These are phyloP conservation scores for Aureobasidium zeae DNA, from an alignment of 2,329 filamentous ascomycete genomes.

Conservation along the genomic window DNA sequence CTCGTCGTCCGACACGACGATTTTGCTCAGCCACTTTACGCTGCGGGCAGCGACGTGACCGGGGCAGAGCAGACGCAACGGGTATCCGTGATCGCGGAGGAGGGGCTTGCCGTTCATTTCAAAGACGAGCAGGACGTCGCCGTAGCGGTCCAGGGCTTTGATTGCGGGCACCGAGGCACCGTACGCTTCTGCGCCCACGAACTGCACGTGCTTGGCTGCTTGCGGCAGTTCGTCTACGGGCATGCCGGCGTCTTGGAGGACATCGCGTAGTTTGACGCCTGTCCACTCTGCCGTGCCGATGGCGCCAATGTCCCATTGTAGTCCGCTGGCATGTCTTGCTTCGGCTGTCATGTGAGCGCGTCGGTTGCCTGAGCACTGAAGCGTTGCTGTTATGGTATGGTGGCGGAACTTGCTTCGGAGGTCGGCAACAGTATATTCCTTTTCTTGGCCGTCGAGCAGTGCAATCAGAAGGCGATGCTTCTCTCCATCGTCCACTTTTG, in stretches of 20 bases:
- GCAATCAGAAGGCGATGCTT: slow-evolving; percentile 46
- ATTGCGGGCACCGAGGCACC: slow-evolving; percentile 52
- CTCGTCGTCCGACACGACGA: slow-evolving; percentile 57
- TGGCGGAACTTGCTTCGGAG: slow-evolving; percentile 44
- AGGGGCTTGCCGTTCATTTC: slow-evolving; percentile 57
- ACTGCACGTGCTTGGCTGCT: slow-evolving; percentile 44
- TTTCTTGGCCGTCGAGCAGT: slow-evolving; percentile 45
- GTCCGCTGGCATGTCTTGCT: slow-evolving; percentile 43
- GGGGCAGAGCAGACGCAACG: slow-evolving; percentile 35
- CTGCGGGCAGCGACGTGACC: slow-evolving; percentile 58
- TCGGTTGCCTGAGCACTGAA: slow-evolving; percentile 55
- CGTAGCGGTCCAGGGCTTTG: slow-evolving; percentile 49
- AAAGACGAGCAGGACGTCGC: slow-evolving; percentile 50
- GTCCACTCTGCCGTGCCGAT: slow-evolving; percentile 54
- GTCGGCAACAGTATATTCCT: slow-evolving; percentile 46
- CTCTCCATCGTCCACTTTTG: slow-evolving; percentile 35
- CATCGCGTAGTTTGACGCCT: slow-evolving; percentile 47
- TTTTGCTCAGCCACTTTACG: slow-evolving; percentile 59
- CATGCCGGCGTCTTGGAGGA: slow-evolving; percentile 49
- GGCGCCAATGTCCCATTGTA: slow-evolving; percentile 52
- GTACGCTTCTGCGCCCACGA: slow-evolving; percentile 52
- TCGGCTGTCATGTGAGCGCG: slow-evolving; percentile 50
- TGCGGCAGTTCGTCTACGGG: slow-evolving; percentile 30
- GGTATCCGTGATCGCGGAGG: slow-evolving; percentile 57
- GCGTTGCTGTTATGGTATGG: slow-evolving; percentile 45